phyloP scores from a whole-genome alignment of 495 filamentous ascomycete genomes.

The Lasiosphaeriaceae sp. region DNA sequence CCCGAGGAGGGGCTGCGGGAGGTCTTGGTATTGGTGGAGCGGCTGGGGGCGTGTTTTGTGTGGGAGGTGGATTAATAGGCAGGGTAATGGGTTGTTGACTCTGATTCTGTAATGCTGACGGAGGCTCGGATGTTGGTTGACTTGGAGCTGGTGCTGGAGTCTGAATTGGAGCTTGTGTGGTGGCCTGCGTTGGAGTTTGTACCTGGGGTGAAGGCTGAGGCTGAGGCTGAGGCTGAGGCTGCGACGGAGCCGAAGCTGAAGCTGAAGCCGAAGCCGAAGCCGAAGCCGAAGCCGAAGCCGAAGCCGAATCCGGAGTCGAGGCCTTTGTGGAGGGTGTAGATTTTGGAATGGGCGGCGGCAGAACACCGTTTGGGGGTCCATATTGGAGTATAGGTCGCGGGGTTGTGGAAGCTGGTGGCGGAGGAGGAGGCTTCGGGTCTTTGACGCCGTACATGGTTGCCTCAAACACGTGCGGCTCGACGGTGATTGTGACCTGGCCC shows the following conservation, averaged over 20 bases:
- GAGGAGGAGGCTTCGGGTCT: slow-evolving; percentile 50
- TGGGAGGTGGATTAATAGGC: slow-evolving; percentile 28
- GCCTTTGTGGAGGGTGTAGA: slow-evolving; percentile 16
- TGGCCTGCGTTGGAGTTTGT: neutral
- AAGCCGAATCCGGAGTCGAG: slow-evolving; percentile 5
- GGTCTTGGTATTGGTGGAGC: slow-evolving; percentile 25
- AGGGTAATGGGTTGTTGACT: slow-evolving; percentile 19
- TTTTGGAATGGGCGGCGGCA: slow-evolving; percentile 47
- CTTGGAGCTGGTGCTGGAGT: slow-evolving; percentile 11
- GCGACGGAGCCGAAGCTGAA: neutral
- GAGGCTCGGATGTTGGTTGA: slow-evolving; percentile 5
- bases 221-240: slow-evolving; percentile 7
- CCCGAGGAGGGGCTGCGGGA: slow-evolving; percentile 23
- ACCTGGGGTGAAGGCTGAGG: slow-evolving; percentile 8
- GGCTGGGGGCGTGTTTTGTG: slow-evolving; percentile 25
- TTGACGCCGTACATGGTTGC: slow-evolving; percentile 82
- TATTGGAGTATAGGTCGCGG: slow-evolving; percentile 67
- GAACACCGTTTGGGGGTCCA: slow-evolving; percentile 56
- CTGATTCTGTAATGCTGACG: slow-evolving; percentile 13
- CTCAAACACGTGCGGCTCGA: slow-evolving; percentile 90
- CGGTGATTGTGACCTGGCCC: slow-evolving; percentile 72
- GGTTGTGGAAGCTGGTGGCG: slow-evolving; percentile 24
- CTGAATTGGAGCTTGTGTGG: slow-evolving; percentile 3
- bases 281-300: slow-evolving; percentile 1
- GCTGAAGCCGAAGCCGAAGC: too few relatives aligned